Conservation (phyloP, 202 grass and related monocot genomes). For the Panicum virgatum region DNA sequence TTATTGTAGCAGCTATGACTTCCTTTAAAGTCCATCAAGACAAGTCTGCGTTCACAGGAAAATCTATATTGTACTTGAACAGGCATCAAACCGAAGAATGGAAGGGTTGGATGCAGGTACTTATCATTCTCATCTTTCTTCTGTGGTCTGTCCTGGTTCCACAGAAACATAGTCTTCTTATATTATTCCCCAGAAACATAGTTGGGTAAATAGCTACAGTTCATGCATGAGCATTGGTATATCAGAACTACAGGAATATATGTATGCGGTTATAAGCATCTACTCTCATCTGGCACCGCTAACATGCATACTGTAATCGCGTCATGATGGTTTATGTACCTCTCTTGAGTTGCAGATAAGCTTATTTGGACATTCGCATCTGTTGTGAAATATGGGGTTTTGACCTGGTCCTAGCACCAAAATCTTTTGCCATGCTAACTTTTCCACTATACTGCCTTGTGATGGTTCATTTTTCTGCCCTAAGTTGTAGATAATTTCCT, state of each 20-base stretch:
- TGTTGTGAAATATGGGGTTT: slow-evolving; percentile 16
- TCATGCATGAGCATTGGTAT: slow-evolving; percentile 19
- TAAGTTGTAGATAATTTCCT: slow-evolving; percentile 27
- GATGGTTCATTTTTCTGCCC: neutral
- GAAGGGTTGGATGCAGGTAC: slow-evolving; percentile 99
- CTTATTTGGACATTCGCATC: slow-evolving; percentile 2
- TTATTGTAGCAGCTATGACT: slow-evolving; percentile 90
- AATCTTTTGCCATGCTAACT: neutral
- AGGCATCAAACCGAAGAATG: slow-evolving; percentile 99
- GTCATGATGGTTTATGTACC: slow-evolving; percentile 20
- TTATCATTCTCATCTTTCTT: slow-evolving; percentile 32
- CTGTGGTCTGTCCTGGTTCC: neutral
- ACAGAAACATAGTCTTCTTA: neutral
- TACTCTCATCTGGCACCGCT: slow-evolving; percentile 7
- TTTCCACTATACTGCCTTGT: neutral
- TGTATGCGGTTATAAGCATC: slow-evolving; percentile 7
- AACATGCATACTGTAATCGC: neutral
- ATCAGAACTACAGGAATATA: slow-evolving; percentile 1
- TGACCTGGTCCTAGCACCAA: neutral
- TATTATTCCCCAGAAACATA: neutral
- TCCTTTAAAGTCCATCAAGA: slow-evolving; percentile 97
- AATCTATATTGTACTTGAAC: slow-evolving; percentile 86
- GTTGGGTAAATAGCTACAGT: neutral
- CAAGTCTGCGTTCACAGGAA: slow-evolving; percentile 83
- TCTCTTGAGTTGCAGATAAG: slow-evolving; percentile 32